Conservation (phyloP, 2,329 filamentous ascomycete species). For the Phoma sp. region DNA sequence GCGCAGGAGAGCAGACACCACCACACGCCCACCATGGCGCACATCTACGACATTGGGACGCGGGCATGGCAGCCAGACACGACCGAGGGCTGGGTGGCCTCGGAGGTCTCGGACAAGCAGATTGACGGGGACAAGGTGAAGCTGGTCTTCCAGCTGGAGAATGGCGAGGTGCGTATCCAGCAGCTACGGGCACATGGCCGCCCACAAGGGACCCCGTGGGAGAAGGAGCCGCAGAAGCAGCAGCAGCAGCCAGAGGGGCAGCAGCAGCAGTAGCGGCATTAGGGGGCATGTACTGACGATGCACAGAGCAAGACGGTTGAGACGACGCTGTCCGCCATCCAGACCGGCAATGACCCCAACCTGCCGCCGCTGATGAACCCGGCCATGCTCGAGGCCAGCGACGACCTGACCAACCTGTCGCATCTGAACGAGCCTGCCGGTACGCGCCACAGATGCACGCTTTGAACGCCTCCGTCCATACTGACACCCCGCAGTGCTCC, state of each 20-base stretch:
- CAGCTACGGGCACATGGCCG: not conserved
- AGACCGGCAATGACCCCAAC: constrained; percentile 75
- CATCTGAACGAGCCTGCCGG: constrained; percentile 98
- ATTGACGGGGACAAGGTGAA: constrained; percentile 84
- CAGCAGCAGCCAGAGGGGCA: not conserved
- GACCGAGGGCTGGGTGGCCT: constrained; percentile 96
- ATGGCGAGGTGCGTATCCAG: constrained; percentile 75
- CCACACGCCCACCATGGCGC: constrained; percentile 68
- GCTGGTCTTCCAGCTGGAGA: constrained; percentile 86
- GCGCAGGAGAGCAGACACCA: constrained; percentile 25
- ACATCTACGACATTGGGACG: constrained; percentile 94
- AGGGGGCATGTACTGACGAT: constrained; percentile 22
- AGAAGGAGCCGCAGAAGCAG: no score
- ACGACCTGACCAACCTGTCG: constrained; percentile 95
- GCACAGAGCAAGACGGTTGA: constrained; percentile 76
- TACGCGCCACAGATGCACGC: constrained; percentile 53
- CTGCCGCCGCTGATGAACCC: constrained; percentile 97
- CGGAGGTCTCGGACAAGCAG: constrained; percentile 86
- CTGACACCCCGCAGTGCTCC: constrained; percentile 70
- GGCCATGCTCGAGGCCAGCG: constrained; percentile 95
- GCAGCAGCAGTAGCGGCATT: not conserved
- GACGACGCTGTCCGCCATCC: constrained; percentile 76
- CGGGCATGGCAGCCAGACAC: constrained; percentile 97
- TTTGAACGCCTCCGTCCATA: constrained; percentile 16
- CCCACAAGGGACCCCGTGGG: no score